Evolutionary conservation across 2,329 filamentous ascomycete species (phyloP).

Genomic region (Alternaria burnsii): DNA sequence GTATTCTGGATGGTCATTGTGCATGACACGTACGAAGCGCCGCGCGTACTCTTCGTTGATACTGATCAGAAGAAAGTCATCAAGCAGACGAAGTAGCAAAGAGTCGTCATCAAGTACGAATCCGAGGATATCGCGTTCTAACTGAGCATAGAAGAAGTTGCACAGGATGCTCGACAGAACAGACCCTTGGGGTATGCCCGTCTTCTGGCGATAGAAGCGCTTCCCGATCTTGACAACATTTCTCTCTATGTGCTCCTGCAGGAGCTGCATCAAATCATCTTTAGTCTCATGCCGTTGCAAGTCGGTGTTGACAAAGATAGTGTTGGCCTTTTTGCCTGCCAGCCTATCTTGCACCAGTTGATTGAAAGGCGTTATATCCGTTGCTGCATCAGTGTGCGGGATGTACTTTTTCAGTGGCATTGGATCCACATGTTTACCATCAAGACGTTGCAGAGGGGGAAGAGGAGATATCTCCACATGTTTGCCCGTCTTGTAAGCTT

Average conservation of each 20-base stretch:
- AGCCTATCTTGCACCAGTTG: conserved; percentile 42
- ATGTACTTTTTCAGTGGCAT: conserved; percentile 51
- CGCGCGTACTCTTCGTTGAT: conserved; percentile 71
- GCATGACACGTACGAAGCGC: conserved; percentile 81
- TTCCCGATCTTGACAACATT: conserved; percentile 91
- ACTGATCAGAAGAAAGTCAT: conserved; percentile 92
- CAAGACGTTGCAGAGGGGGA: conserved; percentile 45
- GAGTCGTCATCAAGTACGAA: conserved; percentile 71
- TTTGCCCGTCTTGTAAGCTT: conserved; percentile 74
- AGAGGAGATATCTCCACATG: conserved; percentile 74
- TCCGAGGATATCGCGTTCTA: conserved; percentile 73
- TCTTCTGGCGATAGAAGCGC: conserved; percentile 85
- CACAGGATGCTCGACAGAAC: conserved; percentile 86
- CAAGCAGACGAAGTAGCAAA: conserved; percentile 82
- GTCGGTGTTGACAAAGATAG: conserved; percentile 78
- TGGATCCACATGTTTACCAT: conserved; percentile 41
- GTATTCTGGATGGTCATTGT: conserved; percentile 78
- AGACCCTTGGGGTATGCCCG: conserved; percentile 92
- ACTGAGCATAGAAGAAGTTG: conserved; percentile 93
- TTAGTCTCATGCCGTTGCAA: conserved; percentile 66
- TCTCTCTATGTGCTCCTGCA: conserved; percentile 80
- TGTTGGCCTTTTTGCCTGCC: conserved; percentile 60
- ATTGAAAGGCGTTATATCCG: conserved; percentile 44
- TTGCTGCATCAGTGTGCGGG: conserved; percentile 49
- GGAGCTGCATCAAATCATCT: conserved; percentile 70